These are phyloP conservation scores for Glycine soja DNA, from an alignment of 306 rosid genomes.

Conservation along the genomic window DNA sequence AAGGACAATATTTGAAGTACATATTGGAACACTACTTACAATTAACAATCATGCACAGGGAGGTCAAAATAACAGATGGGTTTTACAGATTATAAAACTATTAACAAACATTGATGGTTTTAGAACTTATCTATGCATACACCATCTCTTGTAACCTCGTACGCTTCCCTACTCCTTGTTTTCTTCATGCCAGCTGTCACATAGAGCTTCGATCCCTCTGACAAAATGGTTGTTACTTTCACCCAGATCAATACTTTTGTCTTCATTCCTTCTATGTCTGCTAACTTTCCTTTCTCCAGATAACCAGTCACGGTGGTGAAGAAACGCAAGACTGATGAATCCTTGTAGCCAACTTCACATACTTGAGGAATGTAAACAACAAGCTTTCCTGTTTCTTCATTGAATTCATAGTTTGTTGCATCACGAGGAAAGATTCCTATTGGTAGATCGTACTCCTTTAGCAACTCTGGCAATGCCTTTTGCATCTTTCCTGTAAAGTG, in stretches of 20 bases:
- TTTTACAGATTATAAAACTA: conserved; percentile 46
- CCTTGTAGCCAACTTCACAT: conserved; percentile 90
- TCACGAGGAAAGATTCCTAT: conserved; percentile 88
- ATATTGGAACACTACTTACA: conserved; percentile 49
- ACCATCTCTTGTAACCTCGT: conserved; percentile 82
- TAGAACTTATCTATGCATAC: conserved; percentile 73
- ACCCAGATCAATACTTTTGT: conserved; percentile 92
- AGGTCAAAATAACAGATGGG: conserved; percentile 37
- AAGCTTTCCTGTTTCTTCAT: conserved; percentile 75
- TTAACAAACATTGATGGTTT: conserved; percentile 36
- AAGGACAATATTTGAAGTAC: conserved; percentile 36
- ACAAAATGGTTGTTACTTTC: conserved; percentile 64
- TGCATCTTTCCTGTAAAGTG: conserved; percentile 79
- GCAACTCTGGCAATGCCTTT: conserved; percentile 83
- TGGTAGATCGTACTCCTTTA: conserved; percentile 85
- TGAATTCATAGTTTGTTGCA: conserved; percentile 91
- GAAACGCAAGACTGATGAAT: conserved; percentile 88
- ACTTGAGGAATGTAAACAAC: conserved; percentile 65
- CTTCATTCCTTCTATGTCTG: conserved; percentile 88
- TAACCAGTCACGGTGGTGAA: conserved; percentile 68
- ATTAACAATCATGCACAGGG: conserved; percentile 32
- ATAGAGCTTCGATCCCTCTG: conserved; percentile 78
- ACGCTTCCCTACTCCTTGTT: conserved; percentile 87
- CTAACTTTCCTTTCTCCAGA: conserved; percentile 86
- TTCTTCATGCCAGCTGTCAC: conserved; percentile 87